phyloP scores from a whole-genome alignment of 768 basidiomycete genomes.

The Tephrocybe sp. region DNA sequence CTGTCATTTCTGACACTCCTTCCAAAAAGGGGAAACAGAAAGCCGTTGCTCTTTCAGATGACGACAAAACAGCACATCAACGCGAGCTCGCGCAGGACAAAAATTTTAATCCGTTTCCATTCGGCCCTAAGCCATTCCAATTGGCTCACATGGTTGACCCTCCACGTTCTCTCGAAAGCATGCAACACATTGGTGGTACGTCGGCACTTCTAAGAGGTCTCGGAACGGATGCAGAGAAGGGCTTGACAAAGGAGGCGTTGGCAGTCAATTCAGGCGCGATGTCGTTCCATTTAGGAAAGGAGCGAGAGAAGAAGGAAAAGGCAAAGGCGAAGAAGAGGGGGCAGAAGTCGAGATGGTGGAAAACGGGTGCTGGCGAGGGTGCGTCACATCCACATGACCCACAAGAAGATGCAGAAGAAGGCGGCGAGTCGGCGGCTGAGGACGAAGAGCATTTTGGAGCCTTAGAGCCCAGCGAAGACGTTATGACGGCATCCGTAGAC shows the following conservation, averaged over 20 bases:
- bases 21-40: slow-evolving; percentile 24
- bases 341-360: slow-evolving; percentile 13
- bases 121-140: slow-evolving; percentile 65
- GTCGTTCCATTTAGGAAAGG: slow-evolving; percentile 12
- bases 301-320: slow-evolving; percentile 10
- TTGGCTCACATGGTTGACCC: slow-evolving; percentile 90
- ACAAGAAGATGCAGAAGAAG: slow-evolving; percentile 9
- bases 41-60: slow-evolving; percentile 19
- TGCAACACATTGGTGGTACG: slow-evolving; percentile 71
- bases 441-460: slow-evolving; percentile 27
- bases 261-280: slow-evolving; percentile 13
- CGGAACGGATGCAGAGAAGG: slow-evolving; percentile 57
- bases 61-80: slow-evolving; percentile 30
- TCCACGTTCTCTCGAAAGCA: slow-evolving; percentile 61
- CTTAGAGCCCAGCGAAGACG: slow-evolving; percentile 27
- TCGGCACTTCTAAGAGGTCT: slow-evolving; percentile 66
- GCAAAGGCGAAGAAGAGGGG: slow-evolving; percentile 17
- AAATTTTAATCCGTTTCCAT: slow-evolving; percentile 61
- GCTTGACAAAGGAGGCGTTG: slow-evolving; percentile 32
- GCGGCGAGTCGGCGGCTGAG: slow-evolving; percentile 29
- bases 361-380: slow-evolving; percentile 21
- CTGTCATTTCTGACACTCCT: slow-evolving; percentile 26
- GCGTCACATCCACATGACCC: slow-evolving; percentile 27
- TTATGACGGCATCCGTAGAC: slow-evolving; percentile 44
- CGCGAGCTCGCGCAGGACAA: slow-evolving; percentile 35